These are phyloP conservation scores for Platanthera guangdongensis DNA, from an alignment of 106 monocot genomes.

Conservation along the genomic window DNA sequence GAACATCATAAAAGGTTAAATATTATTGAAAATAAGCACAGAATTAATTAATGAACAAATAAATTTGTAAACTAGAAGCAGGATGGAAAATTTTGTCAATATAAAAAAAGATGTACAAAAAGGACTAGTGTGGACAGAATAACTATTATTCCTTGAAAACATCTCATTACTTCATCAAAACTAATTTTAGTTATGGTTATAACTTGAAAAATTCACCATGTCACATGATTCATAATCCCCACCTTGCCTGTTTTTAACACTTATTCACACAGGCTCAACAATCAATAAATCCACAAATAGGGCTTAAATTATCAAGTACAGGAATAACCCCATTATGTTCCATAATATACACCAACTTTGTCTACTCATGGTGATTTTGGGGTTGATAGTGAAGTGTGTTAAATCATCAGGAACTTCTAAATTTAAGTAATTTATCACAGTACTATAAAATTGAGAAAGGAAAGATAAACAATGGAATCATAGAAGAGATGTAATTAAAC, in stretches of 20 bases:
- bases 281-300: too few relatives aligned
- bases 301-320: too few relatives aligned
- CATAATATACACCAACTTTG: too few relatives aligned
- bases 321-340: too few relatives aligned
- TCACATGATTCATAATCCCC: neutral
- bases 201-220: neutral
- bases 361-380: too few relatives aligned
- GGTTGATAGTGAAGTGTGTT: too few relatives aligned
- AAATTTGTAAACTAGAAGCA: too few relatives aligned
- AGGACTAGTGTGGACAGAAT: too few relatives aligned
- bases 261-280: neutral
- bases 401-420: neutral
- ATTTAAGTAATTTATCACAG: neutral
- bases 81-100: too few relatives aligned
- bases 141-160: too few relatives aligned
- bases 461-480: neutral
- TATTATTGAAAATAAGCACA: neutral
- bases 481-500: neutral
- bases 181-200: neutral
- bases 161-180: neutral
- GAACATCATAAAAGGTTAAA: neutral
- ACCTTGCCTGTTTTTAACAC: neutral
- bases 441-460: neutral
- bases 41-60: neutral
- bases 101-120: neutral